phyloP scores from a whole-genome alignment of 352 stramenopile genomes.

The Phytophthora idaei region DNA sequence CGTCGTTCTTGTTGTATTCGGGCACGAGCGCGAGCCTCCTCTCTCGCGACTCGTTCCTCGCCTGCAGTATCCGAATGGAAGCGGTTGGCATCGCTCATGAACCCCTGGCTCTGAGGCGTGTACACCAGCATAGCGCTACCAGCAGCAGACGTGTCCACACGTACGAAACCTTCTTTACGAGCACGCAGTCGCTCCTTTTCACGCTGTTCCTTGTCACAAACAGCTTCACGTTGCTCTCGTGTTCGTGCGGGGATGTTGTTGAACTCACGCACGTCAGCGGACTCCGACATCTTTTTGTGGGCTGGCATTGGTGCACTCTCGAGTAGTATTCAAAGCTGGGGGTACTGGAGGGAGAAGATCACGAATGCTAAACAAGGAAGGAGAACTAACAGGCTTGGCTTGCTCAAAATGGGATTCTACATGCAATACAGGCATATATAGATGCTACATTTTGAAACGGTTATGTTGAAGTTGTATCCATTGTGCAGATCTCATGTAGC shows the following conservation, averaged over 20 bases:
- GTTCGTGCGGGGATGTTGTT: constrained; percentile 83
- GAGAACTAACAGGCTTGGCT: not conserved
- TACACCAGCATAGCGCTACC: constrained; percentile 78
- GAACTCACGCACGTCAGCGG: constrained; percentile 40
- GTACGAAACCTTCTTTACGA: constrained; percentile 71
- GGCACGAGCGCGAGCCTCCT: constrained; percentile 54
- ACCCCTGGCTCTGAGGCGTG: constrained; percentile 65
- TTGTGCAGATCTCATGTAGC: not conserved
- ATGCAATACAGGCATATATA: constrained; percentile 21
- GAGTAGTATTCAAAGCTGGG: not conserved
- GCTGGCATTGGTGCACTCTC: constrained; percentile 21
- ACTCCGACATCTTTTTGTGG: constrained; percentile 5
- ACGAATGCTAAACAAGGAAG: constrained; percentile 9
- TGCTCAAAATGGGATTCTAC: constrained; percentile 8
- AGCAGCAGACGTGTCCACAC: constrained; percentile 71
- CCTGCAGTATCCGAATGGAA: constrained; percentile 92
- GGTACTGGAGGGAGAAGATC: constrained; percentile 5
- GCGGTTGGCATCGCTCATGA: constrained; percentile 84
- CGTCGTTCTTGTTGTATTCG: constrained; percentile 72
- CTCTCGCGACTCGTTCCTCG: constrained; percentile 71
- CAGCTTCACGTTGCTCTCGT: constrained; percentile 68
- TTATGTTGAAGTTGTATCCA: constrained; percentile 18
- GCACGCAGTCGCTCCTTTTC: constrained; percentile 75
- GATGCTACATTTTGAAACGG: not conserved
- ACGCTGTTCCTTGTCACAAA: constrained; percentile 78